Evolutionary conservation across 2,329 filamentous ascomycete species (phyloP), one percentile per base, ranked within the genome.

Genomic region (Colletotrichum sp.): DNA sequence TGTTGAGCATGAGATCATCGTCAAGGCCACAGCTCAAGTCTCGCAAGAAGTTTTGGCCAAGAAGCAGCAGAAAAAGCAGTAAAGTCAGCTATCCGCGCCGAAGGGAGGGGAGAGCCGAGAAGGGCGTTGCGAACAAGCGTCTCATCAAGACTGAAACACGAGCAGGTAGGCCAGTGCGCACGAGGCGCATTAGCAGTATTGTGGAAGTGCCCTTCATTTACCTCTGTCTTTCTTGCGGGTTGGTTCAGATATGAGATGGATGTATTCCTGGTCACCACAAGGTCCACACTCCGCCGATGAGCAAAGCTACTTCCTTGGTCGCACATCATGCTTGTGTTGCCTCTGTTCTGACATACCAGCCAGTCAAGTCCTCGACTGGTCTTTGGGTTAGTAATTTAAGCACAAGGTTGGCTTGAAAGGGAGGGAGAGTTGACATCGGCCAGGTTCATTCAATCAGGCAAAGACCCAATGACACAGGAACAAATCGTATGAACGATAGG

Each of bases 1-100:
- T 24, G 88, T 92, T 34, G 96, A 98, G 87, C 95, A 96, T 87
- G 88, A 90, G 77, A 85, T 96, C 79, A 95, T 98, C 80, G 93
- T 98, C 32, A 91, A 95, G 80, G 96, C 95, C 3, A 93, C 94
- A 6, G 84, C 86, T 2, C 84, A 88, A 80, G 85, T 90, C 9
- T 86, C 82, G 1, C 78, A 80, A 36, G 87, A 88, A 76, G 85
- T 90, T 24, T 9, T 76, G 24, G 55, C 39, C 12, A 76, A 68
- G 59, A 76, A 76, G 73, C 18, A 63, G 28, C 36, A 72, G 13
- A 30, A 63, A 18, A n/a, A 62, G 59, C 26, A 32, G 28, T 62
- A 62, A 32, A 30, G 30, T 18, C 62, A 39, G 32, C 16, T 39
- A 26, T 18, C 8, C 22, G 32, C 12, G n/a, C 30, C 15, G 34